These are phyloP conservation scores for Gossypium schwendimanii DNA, from an alignment of 441 rosid genomes.

Conservation along the genomic window DNA sequence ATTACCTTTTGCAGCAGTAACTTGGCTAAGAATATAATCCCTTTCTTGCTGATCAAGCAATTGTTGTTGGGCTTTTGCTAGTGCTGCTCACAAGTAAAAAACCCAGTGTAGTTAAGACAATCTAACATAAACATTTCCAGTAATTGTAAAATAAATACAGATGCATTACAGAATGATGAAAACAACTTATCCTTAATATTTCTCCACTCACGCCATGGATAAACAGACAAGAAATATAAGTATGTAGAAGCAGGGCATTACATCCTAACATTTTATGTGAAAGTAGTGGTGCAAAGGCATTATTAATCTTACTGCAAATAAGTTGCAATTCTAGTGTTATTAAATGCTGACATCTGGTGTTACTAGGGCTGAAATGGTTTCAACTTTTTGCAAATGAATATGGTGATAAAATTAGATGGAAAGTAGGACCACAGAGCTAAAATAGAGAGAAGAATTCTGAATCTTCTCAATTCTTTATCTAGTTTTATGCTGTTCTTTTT, in stretches of 20 bases:
- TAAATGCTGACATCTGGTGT: background rate
- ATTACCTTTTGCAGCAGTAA: slow-evolving; percentile 81
- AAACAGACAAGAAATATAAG: background rate
- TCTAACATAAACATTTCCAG: background rate
- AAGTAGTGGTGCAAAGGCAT: background rate
- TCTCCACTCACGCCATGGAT: background rate
- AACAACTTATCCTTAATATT: background rate
- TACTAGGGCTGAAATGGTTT: background rate
- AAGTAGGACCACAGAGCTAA: background rate
- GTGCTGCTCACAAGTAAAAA: slow-evolving; percentile 47
- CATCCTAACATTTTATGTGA: background rate
- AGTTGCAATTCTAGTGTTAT: background rate
- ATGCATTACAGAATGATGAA: background rate
- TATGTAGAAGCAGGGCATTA: background rate
- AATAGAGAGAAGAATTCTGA: background rate
- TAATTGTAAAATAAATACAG: background rate
- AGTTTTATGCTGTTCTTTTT: background rate
- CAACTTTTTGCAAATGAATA: background rate
- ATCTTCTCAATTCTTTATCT: background rate
- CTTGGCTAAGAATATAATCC: slow-evolving; percentile 78
- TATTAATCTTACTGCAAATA: background rate
- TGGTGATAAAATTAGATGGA: background rate
- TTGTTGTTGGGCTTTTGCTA: slow-evolving; percentile 89
- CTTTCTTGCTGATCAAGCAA: slow-evolving; percentile 78
- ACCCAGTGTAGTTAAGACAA: slow-evolving; percentile 8